A percentile compares a stretch with the other conserved stretches of the same genome.
phyloP scores from a whole-genome alignment of 495 filamentous ascomycete species.

The Cudoniella acicularis region DNA sequence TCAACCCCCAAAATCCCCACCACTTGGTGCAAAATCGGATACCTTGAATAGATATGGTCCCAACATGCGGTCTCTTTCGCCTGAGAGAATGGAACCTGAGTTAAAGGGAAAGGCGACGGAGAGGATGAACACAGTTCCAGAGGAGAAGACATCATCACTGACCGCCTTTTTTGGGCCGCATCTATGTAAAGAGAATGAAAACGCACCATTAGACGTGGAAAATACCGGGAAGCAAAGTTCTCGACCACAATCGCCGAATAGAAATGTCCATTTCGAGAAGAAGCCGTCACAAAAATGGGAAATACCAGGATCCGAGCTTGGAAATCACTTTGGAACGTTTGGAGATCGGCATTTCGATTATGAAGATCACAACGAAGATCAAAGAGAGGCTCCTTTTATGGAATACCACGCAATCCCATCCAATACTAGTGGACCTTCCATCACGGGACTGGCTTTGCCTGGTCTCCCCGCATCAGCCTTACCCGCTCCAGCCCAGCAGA shows the following conservation, averaged over 20 bases:
- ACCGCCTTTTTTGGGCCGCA: background rate
- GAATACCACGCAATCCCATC: background rate
- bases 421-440: background rate
- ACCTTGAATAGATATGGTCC: background rate
- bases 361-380: background rate
- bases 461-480: background rate
- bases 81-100: background rate
- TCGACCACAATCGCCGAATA: conserved; percentile 1
- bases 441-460: background rate
- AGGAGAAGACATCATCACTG: background rate
- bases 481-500: background rate
- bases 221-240: background rate
- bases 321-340: background rate
- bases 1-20: background rate
- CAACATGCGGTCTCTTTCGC: background rate
- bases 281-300: background rate
- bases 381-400: background rate
- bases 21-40: background rate
- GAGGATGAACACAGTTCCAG: background rate
- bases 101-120: background rate
- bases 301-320: background rate
- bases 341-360: background rate
- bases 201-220: background rate
- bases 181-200: background rate
- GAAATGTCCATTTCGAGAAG: conserved; percentile 1